Evolutionary conservation across 495 filamentous ascomycete genomes (phyloP), one percentile per base, ranked within the genome.

Genomic region (Apiosordaria backusii): DNA sequence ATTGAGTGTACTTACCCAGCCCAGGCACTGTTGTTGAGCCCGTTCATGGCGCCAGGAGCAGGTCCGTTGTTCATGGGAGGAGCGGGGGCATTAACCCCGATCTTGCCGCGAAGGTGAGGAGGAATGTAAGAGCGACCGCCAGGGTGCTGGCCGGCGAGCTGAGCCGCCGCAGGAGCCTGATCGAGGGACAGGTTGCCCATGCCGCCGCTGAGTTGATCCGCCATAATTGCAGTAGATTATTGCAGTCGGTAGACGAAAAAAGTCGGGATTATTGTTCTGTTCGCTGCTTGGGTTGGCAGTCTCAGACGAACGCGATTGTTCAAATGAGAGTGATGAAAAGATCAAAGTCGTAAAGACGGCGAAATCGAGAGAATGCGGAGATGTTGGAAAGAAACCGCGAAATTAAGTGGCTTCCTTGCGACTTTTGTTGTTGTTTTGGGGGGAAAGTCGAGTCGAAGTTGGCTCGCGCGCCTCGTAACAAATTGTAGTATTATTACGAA

Each of bases 191-290:
- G 83, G 76, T 89, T 88, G 78, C 86, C 87, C 90, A 97, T 93
- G 78, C 86, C 87, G 89, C 96, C 91, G 78, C 93, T 92, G 70
- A 99, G 87, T 82, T 96, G 88, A 79, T 97, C 93, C 79, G 95
- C 94, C 95, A 98, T 98, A 71, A 75, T 82, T 75, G 69, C 35
- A 13, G 35, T n/a, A 45, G 35, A 1, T 45, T 45, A 29, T 45
- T 45, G 5, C 35, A 45, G 35, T 45, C 35, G 35, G 35, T 45
- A 45, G 35, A 13, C 35, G 35, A 45, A 45, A 13, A 45, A 45
- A 45, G 35, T 45, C 35, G 35, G 35, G 35, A 45, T 18, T 45
- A 45, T 45, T 45, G 10, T 18, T 3, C 9, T 45, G 35, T 3
- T 45, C 9, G 35, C n/a, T n/a, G n/a, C n/a, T 45, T 45, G 35